Evolutionary conservation across 1,284 basidiomycete genomes (phyloP).

Genomic region (Hortiboletus rubellus): DNA sequence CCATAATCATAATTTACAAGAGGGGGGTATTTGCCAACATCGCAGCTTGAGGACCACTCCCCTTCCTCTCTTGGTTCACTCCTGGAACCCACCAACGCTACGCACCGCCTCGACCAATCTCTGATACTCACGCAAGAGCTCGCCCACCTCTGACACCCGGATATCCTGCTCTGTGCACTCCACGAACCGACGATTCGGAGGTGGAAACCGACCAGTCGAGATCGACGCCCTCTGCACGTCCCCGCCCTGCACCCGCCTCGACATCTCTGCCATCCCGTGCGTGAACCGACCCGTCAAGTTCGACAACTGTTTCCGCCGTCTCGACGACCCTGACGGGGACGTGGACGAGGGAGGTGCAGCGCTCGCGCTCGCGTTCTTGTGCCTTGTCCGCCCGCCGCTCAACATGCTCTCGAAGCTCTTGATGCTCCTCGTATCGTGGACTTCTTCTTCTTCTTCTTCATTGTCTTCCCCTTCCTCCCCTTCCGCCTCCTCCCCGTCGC

Average conservation of each 20-base stretch:
- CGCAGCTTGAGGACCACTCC: too few species aligned
- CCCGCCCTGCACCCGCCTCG: slow-evolving; percentile 41
- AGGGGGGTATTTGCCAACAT: too few species aligned
- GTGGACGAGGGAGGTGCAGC: background rate
- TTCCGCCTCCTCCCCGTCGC: slow-evolving; percentile 19
- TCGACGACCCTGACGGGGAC: background rate
- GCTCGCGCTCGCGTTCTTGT: background rate
- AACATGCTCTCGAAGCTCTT: slow-evolving; percentile 83
- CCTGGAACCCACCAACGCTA: slow-evolving; percentile 39
- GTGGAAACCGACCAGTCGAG: slow-evolving; percentile 36
- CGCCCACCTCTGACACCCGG: slow-evolving; percentile 69
- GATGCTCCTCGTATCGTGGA: slow-evolving; percentile 65
- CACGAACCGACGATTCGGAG: slow-evolving; percentile 66
- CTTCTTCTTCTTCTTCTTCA: slow-evolving; percentile 34
- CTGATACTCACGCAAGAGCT: slow-evolving; percentile 75
- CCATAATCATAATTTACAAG: too few species aligned
- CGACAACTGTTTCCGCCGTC: slow-evolving; percentile 45
- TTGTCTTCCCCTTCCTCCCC: slow-evolving; percentile 33
- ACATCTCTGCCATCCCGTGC: slow-evolving; percentile 56
- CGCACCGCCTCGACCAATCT: slow-evolving; percentile 56
- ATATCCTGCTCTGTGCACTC: slow-evolving; percentile 73
- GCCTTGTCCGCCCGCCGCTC: slow-evolving; percentile 41
- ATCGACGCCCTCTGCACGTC: slow-evolving; percentile 40
- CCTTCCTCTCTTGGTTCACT: background rate
- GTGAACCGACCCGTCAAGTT: slow-evolving; percentile 71